Evolutionary conservation across 1,284 basidiomycete genomes (phyloP).

Genomic region (Rhodotorula glutinis): DNA sequence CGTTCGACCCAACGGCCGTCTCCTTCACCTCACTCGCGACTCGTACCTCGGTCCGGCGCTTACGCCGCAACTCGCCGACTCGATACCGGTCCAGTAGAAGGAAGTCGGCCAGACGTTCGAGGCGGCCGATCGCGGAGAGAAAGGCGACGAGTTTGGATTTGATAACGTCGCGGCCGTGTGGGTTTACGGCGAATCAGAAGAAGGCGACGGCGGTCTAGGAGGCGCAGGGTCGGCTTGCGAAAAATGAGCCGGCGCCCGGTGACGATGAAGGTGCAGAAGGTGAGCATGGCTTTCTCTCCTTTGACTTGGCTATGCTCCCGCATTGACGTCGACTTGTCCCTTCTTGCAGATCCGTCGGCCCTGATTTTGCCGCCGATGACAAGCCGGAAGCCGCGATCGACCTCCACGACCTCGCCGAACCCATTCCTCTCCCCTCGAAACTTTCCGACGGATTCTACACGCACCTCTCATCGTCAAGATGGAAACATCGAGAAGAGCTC

Average conservation of each 20-base stretch:
- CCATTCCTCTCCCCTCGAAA: slow-evolving; percentile 71
- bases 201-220: slow-evolving; percentile 55
- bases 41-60: slow-evolving; percentile 84
- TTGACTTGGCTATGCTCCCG: no score
- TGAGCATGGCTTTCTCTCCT: no score
- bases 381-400: slow-evolving; percentile 54
- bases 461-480: slow-evolving; percentile 81
- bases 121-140: slow-evolving; percentile 62
- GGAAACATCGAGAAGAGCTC: slow-evolving; percentile 92
- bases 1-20: slow-evolving; percentile 86
- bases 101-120: slow-evolving; percentile 91
- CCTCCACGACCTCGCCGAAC: slow-evolving; percentile 77
- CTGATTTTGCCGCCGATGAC: slow-evolving; percentile 47
- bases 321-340: no score
- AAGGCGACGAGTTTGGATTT: slow-evolving; percentile 66
- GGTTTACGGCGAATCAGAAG: slow-evolving; percentile 74
- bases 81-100: slow-evolving; percentile 98
- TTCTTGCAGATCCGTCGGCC: no score
- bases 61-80: slow-evolving; percentile 76
- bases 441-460: slow-evolving; percentile 72
- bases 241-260: slow-evolving; percentile 46
- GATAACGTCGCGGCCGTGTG: slow-evolving; percentile 72
- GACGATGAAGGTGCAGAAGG: slow-evolving; percentile 25
- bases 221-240: slow-evolving; percentile 41
- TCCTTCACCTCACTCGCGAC: slow-evolving; percentile 74